These are phyloP conservation scores for Metschnikowia lochheadii DNA, from an alignment of 805 yeast genomes.

Conservation along the genomic window DNA sequence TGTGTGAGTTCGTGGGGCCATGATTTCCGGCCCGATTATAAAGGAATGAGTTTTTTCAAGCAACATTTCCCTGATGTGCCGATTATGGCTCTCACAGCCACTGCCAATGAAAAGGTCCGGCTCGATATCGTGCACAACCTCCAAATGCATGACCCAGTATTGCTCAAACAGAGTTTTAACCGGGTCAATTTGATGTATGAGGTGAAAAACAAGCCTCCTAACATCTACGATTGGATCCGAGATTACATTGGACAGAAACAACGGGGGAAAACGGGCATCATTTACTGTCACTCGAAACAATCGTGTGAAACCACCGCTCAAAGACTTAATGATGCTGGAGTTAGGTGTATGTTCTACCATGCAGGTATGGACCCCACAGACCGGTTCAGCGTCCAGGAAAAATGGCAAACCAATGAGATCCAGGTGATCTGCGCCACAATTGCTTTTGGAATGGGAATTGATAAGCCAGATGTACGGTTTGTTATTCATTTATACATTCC, in stretches of 20 bases:
- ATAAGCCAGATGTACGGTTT: constrained; percentile 90
- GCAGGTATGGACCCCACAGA: constrained; percentile 90
- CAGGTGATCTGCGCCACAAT: constrained; percentile 93
- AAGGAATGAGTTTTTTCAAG: constrained; percentile 71
- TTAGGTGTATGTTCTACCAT: constrained; percentile 77
- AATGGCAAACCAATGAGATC: constrained; percentile 72
- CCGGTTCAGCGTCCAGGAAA: constrained; percentile 63
- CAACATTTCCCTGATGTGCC: constrained; percentile 74
- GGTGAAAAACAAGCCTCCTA: constrained; percentile 61
- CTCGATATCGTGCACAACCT: constrained; percentile 81
- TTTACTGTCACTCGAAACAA: constrained; percentile 87
- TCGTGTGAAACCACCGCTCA: constrained; percentile 80
- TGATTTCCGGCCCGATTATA: constrained; percentile 95
- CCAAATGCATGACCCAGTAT: constrained; percentile 53
- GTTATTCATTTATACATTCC: constrained; percentile 89
- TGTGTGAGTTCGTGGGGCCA: constrained; percentile 99
- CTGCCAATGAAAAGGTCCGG: constrained; percentile 88
- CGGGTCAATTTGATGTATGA: constrained; percentile 81
- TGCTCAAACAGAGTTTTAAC: constrained; percentile 87
- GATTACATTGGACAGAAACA: constrained; percentile 51
- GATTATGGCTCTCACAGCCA: constrained; percentile 93
- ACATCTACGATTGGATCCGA: constrained; percentile 54
- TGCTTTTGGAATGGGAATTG: constrained; percentile 99
- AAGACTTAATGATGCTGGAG: constrained; percentile 53
- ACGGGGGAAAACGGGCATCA: constrained; percentile 69